Conservation (phyloP, 2,329 filamentous ascomycete species). For the Aspergillus hortae region DNA sequence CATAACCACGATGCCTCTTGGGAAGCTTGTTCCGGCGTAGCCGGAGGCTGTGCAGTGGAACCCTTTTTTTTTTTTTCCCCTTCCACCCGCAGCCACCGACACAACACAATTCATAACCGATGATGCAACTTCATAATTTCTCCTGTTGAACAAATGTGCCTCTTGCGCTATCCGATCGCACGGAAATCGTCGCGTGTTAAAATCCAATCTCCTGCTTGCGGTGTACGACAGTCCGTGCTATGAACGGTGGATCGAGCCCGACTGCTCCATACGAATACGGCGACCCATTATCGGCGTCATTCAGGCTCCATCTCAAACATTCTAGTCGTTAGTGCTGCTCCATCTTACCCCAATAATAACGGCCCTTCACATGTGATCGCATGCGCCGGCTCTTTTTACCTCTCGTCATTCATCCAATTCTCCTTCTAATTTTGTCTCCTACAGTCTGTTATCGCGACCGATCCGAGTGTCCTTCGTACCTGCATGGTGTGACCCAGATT, state of each 20-base stretch:
- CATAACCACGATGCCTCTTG: not conserved
- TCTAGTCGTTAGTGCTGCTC: conserved; percentile 2
- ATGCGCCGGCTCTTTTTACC: not conserved
- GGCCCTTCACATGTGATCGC: conserved; percentile 4
- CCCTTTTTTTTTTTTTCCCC: conserved; percentile 4
- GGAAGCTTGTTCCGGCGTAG: conserved; percentile 9
- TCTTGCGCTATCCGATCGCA: not conserved
- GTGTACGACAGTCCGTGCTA: not conserved
- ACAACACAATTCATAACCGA: not conserved
- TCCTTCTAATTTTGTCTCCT: not conserved
- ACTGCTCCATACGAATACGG: conserved; percentile 8
- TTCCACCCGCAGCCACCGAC: conserved; percentile 1
- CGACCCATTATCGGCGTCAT: conserved; percentile 3
- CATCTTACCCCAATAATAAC: not conserved
- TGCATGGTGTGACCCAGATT: conserved; percentile 5
- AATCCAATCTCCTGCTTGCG: not conserved
- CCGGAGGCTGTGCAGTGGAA: conserved; percentile 22
- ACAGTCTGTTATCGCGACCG: not conserved
- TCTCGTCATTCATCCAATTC: conserved; percentile 4
- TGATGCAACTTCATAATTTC: not conserved
- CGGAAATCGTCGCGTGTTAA: not conserved
- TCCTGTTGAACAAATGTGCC: not conserved
- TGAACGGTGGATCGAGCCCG: not conserved
- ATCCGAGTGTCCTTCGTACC: not conserved
- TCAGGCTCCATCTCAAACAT: conserved; percentile 3